Conservation (phyloP, 345 rosid genomes). For the Citrus maxima region DNA sequence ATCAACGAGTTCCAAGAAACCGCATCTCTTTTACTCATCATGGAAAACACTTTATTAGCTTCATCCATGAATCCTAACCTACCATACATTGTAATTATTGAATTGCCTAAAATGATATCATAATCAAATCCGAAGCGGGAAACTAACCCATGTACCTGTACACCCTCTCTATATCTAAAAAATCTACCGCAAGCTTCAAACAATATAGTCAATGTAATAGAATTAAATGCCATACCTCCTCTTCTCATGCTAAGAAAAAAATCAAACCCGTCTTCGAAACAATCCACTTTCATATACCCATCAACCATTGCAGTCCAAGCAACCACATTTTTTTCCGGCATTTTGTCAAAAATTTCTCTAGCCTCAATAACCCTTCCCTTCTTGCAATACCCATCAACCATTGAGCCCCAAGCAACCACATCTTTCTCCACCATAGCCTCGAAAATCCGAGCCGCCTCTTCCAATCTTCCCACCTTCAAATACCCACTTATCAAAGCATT, state of each 20-base stretch:
- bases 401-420: conserved; percentile 65
- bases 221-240: conserved; percentile 44
- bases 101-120: conserved; percentile 61
- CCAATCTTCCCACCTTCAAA: conserved; percentile 47
- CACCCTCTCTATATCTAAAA: conserved; percentile 41
- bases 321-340: conserved; percentile 66
- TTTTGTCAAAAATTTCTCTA: conserved; percentile 45
- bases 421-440: conserved; percentile 55
- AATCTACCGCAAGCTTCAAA: conserved; percentile 61
- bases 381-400: conserved; percentile 80
- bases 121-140: conserved; percentile 41
- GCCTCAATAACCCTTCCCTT: conserved; percentile 52
- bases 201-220: conserved; percentile 56
- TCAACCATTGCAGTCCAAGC: conserved; percentile 79
- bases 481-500: conserved; percentile 69
- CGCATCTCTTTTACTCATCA: conserved; percentile 41
- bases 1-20: conserved; percentile 84
- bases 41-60: conserved; percentile 43
- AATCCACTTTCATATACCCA: conserved; percentile 65
- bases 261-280: conserved; percentile 52
- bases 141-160: conserved; percentile 61
- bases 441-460: conserved; percentile 56
- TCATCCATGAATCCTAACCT: conserved; percentile 42
- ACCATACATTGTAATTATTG: conserved; percentile 64
- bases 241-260: conserved; percentile 63